Evolutionary conservation across 768 basidiomycete genomes (phyloP).

Genomic region (Boletus reticulatus): DNA sequence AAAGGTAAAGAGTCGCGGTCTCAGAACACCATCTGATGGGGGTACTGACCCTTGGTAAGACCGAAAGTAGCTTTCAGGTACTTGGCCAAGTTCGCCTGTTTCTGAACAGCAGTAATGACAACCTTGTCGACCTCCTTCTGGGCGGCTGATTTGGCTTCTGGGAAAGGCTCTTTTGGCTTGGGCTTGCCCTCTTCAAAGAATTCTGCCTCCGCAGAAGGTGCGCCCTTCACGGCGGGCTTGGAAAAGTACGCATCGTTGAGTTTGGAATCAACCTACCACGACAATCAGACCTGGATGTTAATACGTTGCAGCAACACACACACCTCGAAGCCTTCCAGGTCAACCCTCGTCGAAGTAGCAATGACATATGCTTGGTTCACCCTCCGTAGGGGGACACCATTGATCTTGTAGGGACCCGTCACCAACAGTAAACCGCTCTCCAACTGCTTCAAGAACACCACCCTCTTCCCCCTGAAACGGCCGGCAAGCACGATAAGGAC

Average conservation of each 20-base stretch:
- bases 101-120: constrained; percentile 82
- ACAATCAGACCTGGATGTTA: constrained; percentile 1
- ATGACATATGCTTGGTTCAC: constrained; percentile 99
- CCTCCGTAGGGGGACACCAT: constrained; percentile 96
- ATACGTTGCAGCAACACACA: constrained; percentile 24
- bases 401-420: constrained; percentile 96
- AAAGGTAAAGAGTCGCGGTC: constrained; percentile 5
- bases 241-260: constrained; percentile 93
- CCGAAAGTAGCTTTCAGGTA: constrained; percentile 93
- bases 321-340: constrained; percentile 73
- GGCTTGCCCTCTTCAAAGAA: constrained; percentile 96
- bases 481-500: constrained; percentile 96
- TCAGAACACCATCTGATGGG: constrained; percentile 93
- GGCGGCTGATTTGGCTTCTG: constrained; percentile 83
- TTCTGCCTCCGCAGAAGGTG: constrained; percentile 88
- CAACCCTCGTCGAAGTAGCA: constrained; percentile 93
- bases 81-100: constrained; percentile 85
- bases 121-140: constrained; percentile 87
- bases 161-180: constrained; percentile 82
- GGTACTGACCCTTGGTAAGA: constrained; percentile 94
- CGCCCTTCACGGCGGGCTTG: constrained; percentile 69
- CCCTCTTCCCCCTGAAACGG: constrained; percentile 96
- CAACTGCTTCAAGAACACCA: constrained; percentile 97
- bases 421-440: constrained; percentile 90
- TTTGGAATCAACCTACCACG: constrained; percentile 74